Evolutionary conservation across 164 flowering plant genomes (phyloP), one percentile per base, ranked within the genome.

Genomic region (Stephania cephalantha): DNA sequence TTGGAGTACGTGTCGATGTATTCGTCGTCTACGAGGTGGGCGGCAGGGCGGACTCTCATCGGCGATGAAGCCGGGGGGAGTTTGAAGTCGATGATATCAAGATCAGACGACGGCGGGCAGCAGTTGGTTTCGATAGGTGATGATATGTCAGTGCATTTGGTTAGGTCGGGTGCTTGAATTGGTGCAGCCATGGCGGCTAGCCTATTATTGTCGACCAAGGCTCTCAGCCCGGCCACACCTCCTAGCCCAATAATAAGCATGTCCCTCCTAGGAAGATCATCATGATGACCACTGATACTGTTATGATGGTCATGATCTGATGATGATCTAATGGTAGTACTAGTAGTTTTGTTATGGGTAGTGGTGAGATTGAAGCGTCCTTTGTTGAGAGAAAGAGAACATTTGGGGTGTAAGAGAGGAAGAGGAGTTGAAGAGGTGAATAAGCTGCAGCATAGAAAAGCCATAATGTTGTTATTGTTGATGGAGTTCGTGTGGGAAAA

Each of bases 201-300:
- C 1, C 74, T 74, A 50, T 76, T 79, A n/a, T n/a, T n/a, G n/a
- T n/a, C n/a, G n/a, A n/a, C 10, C 11, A n/a, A 48, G 9, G 74
- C n/a, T n/a, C n/a, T 55, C 20, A 72, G 70, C 1, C 78, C 78
- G 9, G 85, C 46, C 0, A 72, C 83, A 9, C 88, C 90, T 46
- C 90, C 93, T 0, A 88, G 46, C 7, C 89, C 87, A n/a, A n/a
- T n/a, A 31, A 88, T 46, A 9, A 89, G 86, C 22, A 85, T 71
- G 53, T 86, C 78, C 46, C 93, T 80, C 72, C 93, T 77, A 46
- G 5, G 50, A 46, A 5, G 50, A 46, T 5, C 5, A n/a, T n/a
- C n/a, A n/a, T n/a, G n/a, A 9, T 46, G 5, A 46, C 9, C 50
- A 9, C 9, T 46, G 50, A 5, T 46, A 9, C 9, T 46, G 50